Evolutionary conservation across 441 rosid species (phyloP).

Genomic region (Flueggea neowawraea): DNA sequence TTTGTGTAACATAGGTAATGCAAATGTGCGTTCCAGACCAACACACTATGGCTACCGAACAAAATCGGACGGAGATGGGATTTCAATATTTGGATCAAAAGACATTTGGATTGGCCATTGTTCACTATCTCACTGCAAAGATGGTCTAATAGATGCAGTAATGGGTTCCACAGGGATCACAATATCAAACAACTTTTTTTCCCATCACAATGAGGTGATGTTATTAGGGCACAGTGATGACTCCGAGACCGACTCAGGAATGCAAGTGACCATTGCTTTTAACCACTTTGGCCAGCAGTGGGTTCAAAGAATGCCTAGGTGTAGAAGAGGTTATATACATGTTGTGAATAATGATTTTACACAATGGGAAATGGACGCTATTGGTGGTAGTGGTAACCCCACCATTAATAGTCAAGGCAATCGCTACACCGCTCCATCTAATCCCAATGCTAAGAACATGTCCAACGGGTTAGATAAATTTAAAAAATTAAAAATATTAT

Average conservation of each 20-base stretch:
- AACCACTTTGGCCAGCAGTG: constrained; percentile 85
- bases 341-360: constrained; percentile 97
- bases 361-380: constrained; percentile 95
- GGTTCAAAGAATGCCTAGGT: constrained; percentile 90
- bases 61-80: constrained; percentile 88
- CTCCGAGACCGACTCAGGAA: constrained; percentile 74
- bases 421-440: constrained; percentile 75
- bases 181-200: constrained; percentile 81
- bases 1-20: constrained; percentile 40
- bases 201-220: constrained; percentile 97
- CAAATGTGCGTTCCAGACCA: constrained; percentile 86
- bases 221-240: constrained; percentile 86
- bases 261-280: constrained; percentile 94
- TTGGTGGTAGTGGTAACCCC: constrained; percentile 93
- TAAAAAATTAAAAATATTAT: too few relatives aligned
- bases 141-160: constrained; percentile 83
- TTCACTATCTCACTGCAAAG: constrained; percentile 80
- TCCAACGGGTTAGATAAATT: too few relatives aligned
- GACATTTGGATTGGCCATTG: constrained; percentile 97
- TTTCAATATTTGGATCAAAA: constrained; percentile 80
- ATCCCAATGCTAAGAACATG: constrained; percentile 80
- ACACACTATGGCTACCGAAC: constrained; percentile 75
- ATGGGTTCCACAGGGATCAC: constrained; percentile 94
- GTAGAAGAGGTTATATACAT: constrained; percentile 85
- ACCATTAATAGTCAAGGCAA: constrained; percentile 95